Conservation (phyloP, 2,329 filamentous ascomycete species). For the Penicillium occitanis region DNA sequence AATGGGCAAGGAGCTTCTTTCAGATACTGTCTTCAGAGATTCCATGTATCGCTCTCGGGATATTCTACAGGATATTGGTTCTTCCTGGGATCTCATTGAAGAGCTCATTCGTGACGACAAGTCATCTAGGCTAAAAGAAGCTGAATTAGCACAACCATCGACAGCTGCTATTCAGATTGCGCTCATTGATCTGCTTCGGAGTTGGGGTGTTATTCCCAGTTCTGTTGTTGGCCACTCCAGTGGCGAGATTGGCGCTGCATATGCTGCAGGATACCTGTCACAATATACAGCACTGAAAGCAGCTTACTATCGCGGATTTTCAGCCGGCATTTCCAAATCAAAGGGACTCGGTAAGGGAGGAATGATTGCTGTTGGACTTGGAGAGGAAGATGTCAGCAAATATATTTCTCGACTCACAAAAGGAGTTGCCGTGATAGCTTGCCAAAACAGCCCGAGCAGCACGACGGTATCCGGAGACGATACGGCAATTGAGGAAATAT, state of each 20-base stretch:
- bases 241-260: constrained; percentile 27
- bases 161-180: constrained; percentile 27
- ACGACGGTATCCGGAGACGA: constrained; percentile 38
- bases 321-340: constrained; percentile 25
- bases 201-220: constrained; percentile 18
- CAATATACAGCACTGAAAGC: constrained; percentile 25
- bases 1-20: constrained; percentile 32
- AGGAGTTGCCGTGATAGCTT: constrained; percentile 34
- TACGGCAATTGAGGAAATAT: constrained; percentile 28
- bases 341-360: constrained; percentile 23
- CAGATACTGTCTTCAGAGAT: background rate
- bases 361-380: constrained; percentile 33
- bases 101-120: constrained; percentile 17
- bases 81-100: background rate
- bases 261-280: constrained; percentile 25
- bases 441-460: constrained; percentile 39
- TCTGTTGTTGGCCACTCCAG: constrained; percentile 23
- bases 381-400: constrained; percentile 24
- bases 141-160: constrained; percentile 24
- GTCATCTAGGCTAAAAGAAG: background rate
- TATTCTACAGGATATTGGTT: constrained; percentile 31
- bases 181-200: constrained; percentile 21
- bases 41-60: constrained; percentile 18
- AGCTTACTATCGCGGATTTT: constrained; percentile 26
- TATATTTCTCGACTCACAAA: constrained; percentile 24